phyloP scores from a whole-genome alignment of 139 green algal genomes.

The Tetradesmus obliquus region DNA sequence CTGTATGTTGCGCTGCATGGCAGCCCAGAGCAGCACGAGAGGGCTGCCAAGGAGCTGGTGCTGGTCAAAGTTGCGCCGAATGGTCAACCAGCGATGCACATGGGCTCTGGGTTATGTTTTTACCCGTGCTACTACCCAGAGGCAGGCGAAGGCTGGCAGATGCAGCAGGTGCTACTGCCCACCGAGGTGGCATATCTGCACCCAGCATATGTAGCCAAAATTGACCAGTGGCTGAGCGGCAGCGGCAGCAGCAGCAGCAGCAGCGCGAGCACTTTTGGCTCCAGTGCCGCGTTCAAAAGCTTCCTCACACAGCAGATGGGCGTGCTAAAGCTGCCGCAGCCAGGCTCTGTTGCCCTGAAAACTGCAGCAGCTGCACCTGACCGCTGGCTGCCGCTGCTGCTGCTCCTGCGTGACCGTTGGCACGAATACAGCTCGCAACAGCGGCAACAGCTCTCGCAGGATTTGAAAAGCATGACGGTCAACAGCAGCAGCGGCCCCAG shows the following conservation, averaged over 20 bases:
- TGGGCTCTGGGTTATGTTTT: neutral
- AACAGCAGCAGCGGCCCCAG: neutral
- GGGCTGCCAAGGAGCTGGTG: neutral
- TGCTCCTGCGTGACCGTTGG: constrained; percentile 17
- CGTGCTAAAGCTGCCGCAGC: neutral
- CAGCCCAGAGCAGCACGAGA: neutral
- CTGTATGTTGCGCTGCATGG: neutral
- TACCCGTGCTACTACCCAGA: neutral
- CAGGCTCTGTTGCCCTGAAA: neutral
- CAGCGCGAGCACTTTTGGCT: neutral
- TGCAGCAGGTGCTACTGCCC: constrained; percentile 17
- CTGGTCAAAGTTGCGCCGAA: neutral
- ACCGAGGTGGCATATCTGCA: constrained; percentile 12
- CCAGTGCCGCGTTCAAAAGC: neutral
- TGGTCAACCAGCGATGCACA: neutral
- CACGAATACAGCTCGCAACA: neutral
- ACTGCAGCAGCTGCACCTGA: neutral
- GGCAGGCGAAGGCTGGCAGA: neutral
- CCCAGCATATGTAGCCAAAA: neutral
- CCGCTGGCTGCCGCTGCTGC: constrained; percentile 21
- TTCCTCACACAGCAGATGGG: constrained; percentile 3
- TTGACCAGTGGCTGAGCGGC: neutral
- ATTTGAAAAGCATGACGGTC: constrained; percentile 11
- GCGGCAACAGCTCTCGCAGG: neutral
- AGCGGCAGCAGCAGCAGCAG: neutral